Conservation (phyloP, 306 rosid species). For the Benincasa hispida region DNA sequence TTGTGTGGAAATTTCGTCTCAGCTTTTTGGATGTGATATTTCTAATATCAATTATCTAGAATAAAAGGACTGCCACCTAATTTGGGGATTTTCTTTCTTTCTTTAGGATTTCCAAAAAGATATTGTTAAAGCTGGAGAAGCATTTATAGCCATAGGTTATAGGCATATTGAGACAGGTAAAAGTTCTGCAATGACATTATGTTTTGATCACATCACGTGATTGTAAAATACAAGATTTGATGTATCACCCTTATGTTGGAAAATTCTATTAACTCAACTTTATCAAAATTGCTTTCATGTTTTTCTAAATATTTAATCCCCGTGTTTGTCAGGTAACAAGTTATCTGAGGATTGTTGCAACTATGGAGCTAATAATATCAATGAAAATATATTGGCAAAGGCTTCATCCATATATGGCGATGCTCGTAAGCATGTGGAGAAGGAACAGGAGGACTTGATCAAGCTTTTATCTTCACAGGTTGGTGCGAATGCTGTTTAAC, state of each 20-base stretch:
- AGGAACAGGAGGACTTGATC: constrained; percentile 83
- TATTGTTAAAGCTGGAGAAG: constrained; percentile 80
- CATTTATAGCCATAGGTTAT: constrained; percentile 63
- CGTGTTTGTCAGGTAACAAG: constrained; percentile 80
- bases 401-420: constrained; percentile 93
- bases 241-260: neutral
- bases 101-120: constrained; percentile 93
- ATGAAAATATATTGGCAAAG: constrained; percentile 73
- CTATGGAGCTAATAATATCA: constrained; percentile 81
- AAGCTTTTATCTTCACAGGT: constrained; percentile 76
- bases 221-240: neutral
- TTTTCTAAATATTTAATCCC: constrained; percentile 12
- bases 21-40: neutral
- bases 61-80: neutral
- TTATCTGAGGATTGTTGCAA: constrained; percentile 94
- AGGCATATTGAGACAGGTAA: constrained; percentile 95
- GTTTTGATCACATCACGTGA: neutral
- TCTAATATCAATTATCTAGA: neutral
- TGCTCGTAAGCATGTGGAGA: constrained; percentile 89
- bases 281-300: neutral
- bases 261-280: neutral
- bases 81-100: constrained; percentile 4
- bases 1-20: neutral
- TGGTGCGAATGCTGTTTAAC: neutral
- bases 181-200: constrained; percentile 10